phyloP scores from a whole-genome alignment of 2,329 filamentous ascomycete genomes.

The Polytolypa hystricis region DNA sequence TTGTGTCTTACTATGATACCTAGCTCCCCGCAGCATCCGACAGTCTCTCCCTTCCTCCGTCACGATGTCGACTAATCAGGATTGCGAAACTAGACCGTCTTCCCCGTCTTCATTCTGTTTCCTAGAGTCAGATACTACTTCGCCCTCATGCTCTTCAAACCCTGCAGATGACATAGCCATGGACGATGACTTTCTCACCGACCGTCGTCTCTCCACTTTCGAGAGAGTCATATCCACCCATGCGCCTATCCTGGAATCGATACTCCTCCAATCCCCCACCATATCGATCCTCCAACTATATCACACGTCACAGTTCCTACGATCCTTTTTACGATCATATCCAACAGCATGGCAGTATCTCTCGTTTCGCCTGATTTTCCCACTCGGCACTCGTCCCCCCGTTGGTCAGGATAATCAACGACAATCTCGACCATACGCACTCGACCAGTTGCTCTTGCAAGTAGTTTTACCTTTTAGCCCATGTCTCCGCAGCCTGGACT shows the following conservation, averaged over 20 bases:
- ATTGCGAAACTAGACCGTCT: too few relatives aligned
- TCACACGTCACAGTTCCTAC: constrained; percentile 46
- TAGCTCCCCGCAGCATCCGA: background rate
- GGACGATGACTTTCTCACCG: constrained; percentile 14
- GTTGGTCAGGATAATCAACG: constrained; percentile 25
- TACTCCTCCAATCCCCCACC: constrained; percentile 47
- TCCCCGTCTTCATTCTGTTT: too few relatives aligned
- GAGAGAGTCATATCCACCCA: constrained; percentile 46
- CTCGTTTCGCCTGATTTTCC: constrained; percentile 44
- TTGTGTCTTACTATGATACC: too few relatives aligned
- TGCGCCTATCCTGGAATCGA: constrained; percentile 47
- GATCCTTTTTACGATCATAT: constrained; percentile 44
- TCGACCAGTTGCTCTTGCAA: constrained; percentile 47
- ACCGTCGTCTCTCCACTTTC: constrained; percentile 35
- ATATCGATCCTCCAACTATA: constrained; percentile 46
- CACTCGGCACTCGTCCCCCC: constrained; percentile 27
- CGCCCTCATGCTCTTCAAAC: background rate
- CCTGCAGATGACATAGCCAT: constrained; percentile 19
- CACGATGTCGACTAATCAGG: background rate
- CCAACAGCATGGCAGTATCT: constrained; percentile 51
- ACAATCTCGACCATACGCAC: constrained; percentile 46
- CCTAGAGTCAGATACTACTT: background rate
- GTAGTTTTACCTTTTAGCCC: constrained; percentile 47
- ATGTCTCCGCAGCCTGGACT: constrained; percentile 45
- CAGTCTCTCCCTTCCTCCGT: background rate